Percentiles rank a stretch among this genome's conserved stretches.
Conservation (phyloP, 768 basidiomycete genomes). For the Floccularia luteovirens region DNA sequence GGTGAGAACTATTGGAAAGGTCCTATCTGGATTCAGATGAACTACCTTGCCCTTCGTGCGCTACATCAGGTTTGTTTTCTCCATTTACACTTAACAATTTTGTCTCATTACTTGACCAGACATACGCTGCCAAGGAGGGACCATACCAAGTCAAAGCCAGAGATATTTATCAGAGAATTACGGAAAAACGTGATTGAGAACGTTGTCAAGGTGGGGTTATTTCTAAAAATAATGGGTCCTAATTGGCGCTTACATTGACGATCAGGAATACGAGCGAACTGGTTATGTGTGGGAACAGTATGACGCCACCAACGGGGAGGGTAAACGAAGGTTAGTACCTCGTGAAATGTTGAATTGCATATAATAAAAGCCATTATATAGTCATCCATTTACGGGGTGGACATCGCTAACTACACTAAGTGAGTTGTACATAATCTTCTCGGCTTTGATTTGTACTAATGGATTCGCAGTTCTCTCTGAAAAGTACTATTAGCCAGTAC, state of each 20-base stretch:
- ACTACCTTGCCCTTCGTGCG: slow-evolving; percentile 79
- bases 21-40: slow-evolving; percentile 97
- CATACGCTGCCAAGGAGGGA: slow-evolving; percentile 72
- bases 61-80: slow-evolving; percentile 58
- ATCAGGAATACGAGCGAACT: slow-evolving; percentile 88
- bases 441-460: background rate
- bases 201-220: slow-evolving; percentile 44
- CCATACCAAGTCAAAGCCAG: slow-evolving; percentile 71
- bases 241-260: background rate
- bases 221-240: background rate
- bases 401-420: slow-evolving; percentile 85
- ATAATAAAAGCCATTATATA: slow-evolving; percentile 17
- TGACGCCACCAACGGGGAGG: slow-evolving; percentile 76
- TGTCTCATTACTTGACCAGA: slow-evolving; percentile 32
- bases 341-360: slow-evolving; percentile 2
- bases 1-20: slow-evolving; percentile 99
- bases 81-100: background rate
- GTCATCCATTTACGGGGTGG: slow-evolving; percentile 98
- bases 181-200: slow-evolving; percentile 82
- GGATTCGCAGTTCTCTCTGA: slow-evolving; percentile 21
- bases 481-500: slow-evolving; percentile 16
- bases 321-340: slow-evolving; percentile 65
- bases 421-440: slow-evolving; percentile 33
- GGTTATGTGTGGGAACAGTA: slow-evolving; percentile 99
- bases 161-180: slow-evolving; percentile 73